Conservation (phyloP, 202 grass and related monocot genomes). For the Panicum hallii region DNA sequence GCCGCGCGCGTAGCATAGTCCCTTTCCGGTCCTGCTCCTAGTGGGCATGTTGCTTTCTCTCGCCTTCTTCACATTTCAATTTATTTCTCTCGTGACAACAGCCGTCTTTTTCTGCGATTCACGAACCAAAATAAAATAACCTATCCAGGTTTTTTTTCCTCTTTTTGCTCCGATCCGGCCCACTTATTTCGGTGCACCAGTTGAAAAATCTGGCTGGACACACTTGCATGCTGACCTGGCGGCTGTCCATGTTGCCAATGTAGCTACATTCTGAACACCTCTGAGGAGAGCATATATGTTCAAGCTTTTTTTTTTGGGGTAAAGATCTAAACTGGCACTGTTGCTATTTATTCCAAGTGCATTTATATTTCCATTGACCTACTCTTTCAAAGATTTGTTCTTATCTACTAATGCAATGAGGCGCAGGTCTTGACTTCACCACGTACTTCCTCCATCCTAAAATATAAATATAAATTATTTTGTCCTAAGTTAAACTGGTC, state of each 20-base stretch:
- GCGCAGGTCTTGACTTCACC: not conserved
- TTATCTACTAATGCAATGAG: not conserved
- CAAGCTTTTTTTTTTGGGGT: too few species aligned
- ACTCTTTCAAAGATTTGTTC: not conserved
- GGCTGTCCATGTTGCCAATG: not conserved
- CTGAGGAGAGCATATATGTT: not conserved
- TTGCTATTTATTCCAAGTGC: not conserved
- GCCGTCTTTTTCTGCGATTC: not conserved
- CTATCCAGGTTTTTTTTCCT: not conserved
- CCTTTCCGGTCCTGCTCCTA: not conserved
- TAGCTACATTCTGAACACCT: not conserved
- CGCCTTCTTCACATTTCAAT: not conserved
- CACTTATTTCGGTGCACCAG: not conserved
- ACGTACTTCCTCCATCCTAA: not conserved
- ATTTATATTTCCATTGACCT: not conserved
- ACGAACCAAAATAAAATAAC: constrained; percentile 9
- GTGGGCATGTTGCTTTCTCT: constrained; percentile 13
- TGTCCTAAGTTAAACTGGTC: too few species aligned
- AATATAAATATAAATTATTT: too few species aligned
- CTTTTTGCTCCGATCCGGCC: not conserved
- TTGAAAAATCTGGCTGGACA: constrained; percentile 3
- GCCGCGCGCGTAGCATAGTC: not conserved
- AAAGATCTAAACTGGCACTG: not conserved
- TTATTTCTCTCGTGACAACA: constrained; percentile 29
- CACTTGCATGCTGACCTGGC: not conserved